Evolutionary conservation across 202 grass and related monocot genomes (phyloP).

Genomic region (Brachypodium distachyon): DNA sequence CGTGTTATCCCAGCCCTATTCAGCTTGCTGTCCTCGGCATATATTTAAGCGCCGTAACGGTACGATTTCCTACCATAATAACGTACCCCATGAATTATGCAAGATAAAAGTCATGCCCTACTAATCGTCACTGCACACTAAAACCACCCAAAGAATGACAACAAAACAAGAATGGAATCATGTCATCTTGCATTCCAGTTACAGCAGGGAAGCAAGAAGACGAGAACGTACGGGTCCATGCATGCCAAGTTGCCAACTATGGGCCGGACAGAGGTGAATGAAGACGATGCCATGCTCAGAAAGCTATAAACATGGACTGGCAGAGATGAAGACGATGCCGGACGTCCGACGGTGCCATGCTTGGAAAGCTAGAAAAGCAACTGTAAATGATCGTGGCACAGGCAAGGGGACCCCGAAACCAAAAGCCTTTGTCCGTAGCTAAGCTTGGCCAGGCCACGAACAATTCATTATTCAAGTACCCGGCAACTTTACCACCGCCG

Average conservation of each 20-base stretch:
- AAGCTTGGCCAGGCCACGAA: background rate
- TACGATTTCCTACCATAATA: background rate
- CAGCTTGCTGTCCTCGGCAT: background rate
- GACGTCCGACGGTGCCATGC: background rate
- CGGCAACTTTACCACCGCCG: background rate
- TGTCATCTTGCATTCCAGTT: background rate
- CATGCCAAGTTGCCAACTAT: too few relatives aligned
- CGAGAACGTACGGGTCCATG: background rate
- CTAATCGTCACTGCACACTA: background rate
- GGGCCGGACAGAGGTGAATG: too few relatives aligned
- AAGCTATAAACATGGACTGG: too few relatives aligned
- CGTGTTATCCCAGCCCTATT: background rate
- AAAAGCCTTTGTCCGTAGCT: constrained; percentile 9
- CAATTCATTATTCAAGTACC: too few relatives aligned
- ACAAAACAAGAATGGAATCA: background rate
- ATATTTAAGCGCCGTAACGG: constrained; percentile 6
- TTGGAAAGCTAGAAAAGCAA: background rate
- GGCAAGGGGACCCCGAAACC: background rate
- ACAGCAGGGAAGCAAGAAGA: background rate
- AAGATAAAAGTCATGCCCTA: background rate
- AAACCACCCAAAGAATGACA: background rate
- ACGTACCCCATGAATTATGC: background rate
- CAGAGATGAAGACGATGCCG: background rate
- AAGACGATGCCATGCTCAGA: background rate
- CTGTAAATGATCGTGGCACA: background rate